Percentiles rank a stretch among this genome's conserved stretches.
Conservation (phyloP, 148 eudicot species). For the Rhododendron vialii region DNA sequence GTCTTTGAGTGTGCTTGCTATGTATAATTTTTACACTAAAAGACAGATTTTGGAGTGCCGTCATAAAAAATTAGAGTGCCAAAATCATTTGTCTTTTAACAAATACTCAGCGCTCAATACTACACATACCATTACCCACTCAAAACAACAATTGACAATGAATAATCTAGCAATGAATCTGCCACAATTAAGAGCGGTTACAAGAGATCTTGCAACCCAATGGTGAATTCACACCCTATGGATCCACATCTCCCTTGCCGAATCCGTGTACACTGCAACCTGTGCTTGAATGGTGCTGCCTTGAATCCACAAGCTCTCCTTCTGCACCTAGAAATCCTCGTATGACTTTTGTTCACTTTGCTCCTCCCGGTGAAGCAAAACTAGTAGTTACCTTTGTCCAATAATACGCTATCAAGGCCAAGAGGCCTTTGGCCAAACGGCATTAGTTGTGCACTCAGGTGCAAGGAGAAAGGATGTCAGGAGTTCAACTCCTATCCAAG, state of each 20-base stretch:
- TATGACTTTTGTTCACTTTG: neutral
- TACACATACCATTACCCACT: neutral
- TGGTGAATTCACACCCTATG: neutral
- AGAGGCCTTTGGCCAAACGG: neutral
- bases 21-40: no score
- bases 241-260: neutral
- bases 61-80: no score
- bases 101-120: neutral
- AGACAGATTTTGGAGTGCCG: no score
- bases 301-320: neutral
- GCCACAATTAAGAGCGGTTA: neutral
- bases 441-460: neutral
- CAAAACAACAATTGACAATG: neutral
- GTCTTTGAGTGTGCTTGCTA: no score
- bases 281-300: neutral
- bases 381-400: neutral
- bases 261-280: neutral
- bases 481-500: neutral
- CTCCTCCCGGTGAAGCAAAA: neutral
- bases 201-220: neutral
- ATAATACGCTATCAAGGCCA: neutral
- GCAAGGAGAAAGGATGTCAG: neutral
- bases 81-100: neutral
- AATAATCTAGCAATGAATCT: neutral
- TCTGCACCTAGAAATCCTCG: neutral